A percentile compares a stretch with the other conserved stretches of the same genome.
Conservation (phyloP, 257 asterid species). For the Marsdenia floribunda region DNA sequence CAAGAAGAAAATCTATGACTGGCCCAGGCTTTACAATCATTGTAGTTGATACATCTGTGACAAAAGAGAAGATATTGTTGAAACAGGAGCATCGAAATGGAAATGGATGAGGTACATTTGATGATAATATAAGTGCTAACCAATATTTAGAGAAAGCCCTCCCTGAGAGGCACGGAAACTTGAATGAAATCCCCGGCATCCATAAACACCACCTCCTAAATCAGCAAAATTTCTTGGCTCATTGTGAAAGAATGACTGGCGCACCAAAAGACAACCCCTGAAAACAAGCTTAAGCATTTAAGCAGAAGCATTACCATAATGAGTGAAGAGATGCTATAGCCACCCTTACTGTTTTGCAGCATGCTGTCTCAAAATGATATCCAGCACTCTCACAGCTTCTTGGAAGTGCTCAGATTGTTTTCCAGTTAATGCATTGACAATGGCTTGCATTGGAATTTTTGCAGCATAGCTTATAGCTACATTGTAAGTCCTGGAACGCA, state of each 20-base stretch:
- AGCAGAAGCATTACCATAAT: background rate
- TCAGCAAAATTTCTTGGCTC: slow-evolving; percentile 40
- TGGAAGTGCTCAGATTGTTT: slow-evolving; percentile 61
- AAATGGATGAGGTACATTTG: background rate
- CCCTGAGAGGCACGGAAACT: slow-evolving; percentile 65
- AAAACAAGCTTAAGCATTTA: slow-evolving; percentile 4
- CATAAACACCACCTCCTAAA: slow-evolving; percentile 63
- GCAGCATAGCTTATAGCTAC: slow-evolving; percentile 62
- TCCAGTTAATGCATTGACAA: slow-evolving; percentile 47
- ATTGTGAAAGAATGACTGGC: slow-evolving; percentile 64
- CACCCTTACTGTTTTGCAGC: slow-evolving; percentile 51
- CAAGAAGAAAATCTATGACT: slow-evolving; percentile 46
- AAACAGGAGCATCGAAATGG: background rate
- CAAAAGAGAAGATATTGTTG: slow-evolving; percentile 1
- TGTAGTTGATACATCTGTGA: slow-evolving; percentile 62
- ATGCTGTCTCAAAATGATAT: slow-evolving; percentile 52
- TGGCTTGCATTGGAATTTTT: slow-evolving; percentile 53
- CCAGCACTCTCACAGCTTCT: slow-evolving; percentile 71
- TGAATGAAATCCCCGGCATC: slow-evolving; percentile 69
- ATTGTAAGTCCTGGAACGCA: slow-evolving; percentile 43
- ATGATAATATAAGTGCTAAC: slow-evolving; percentile 19
- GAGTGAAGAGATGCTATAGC: background rate
- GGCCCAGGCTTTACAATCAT: slow-evolving; percentile 70
- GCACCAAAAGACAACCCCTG: slow-evolving; percentile 77
- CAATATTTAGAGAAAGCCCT: slow-evolving; percentile 63